A percentile compares a stretch with the other conserved stretches of the same genome.
Evolutionary conservation across 2,329 filamentous ascomycete species (phyloP).

Genomic region (Exophiala sp.): DNA sequence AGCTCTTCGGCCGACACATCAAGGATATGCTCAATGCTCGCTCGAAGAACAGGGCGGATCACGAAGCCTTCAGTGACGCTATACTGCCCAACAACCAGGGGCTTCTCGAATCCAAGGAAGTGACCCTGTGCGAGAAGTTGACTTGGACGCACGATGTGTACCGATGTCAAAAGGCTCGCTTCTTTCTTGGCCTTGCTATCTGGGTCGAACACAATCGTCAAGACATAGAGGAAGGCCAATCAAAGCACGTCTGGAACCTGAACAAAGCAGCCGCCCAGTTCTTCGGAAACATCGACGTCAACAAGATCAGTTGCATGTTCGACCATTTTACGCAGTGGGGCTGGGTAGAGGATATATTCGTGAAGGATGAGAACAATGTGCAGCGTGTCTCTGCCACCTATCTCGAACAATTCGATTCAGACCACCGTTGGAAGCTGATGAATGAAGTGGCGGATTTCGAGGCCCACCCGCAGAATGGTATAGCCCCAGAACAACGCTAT

Average conservation of each 20-base stretch:
- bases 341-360: slow-evolving; percentile 6
- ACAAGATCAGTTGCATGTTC: slow-evolving; percentile 11
- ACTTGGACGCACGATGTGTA: slow-evolving; percentile 9
- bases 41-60: slow-evolving; percentile 1
- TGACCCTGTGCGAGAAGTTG: slow-evolving; percentile 7
- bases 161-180: slow-evolving; percentile 17
- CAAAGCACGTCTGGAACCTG: slow-evolving; percentile 3
- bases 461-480: background rate
- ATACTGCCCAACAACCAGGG: slow-evolving; percentile 2
- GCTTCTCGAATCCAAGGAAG: slow-evolving; percentile 7
- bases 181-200: slow-evolving; percentile 17
- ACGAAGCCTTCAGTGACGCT: slow-evolving; percentile 8
- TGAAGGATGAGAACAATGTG: background rate
- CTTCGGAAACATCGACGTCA: slow-evolving; percentile 16
- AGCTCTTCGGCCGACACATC: slow-evolving; percentile 1
- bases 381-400: background rate
- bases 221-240: background rate
- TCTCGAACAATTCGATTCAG: background rate
- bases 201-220: slow-evolving; percentile 9
- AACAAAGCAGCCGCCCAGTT: slow-evolving; percentile 10
- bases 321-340: slow-evolving; percentile 7
- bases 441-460: slow-evolving; percentile 2
- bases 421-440: background rate
- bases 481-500: too few relatives aligned
- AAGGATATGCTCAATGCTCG: slow-evolving; percentile 8